A percentile compares a stretch with the other conserved stretches of the same genome.
These are phyloP conservation scores for Leccinum arenicola DNA, from an alignment of 768 basidiomycete species.

Conservation along the genomic window DNA sequence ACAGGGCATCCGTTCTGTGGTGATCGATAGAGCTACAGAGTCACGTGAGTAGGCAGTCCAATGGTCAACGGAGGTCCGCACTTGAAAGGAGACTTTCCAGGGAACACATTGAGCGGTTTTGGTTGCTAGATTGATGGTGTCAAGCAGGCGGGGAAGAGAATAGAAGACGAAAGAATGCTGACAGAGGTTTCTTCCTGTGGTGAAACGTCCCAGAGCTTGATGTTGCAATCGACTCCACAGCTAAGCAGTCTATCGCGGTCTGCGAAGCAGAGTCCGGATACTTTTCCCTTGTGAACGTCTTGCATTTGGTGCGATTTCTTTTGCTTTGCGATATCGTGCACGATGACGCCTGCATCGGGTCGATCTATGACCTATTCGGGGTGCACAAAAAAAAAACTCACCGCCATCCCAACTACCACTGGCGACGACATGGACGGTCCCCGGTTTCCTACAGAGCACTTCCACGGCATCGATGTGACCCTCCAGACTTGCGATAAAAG, in stretches of 20 bases:
- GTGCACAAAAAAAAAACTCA: constrained; percentile 37
- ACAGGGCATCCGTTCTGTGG: constrained; percentile 83
- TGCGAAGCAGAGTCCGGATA: constrained; percentile 78
- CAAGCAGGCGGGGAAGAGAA: not conserved
- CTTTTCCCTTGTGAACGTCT: constrained; percentile 80
- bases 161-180: constrained; percentile 9
- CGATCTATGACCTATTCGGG: not conserved
- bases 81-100: constrained; percentile 92
- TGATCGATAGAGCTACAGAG: constrained; percentile 83
- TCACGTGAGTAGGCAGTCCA: not conserved
- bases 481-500: constrained; percentile 85
- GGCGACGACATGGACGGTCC: constrained; percentile 73
- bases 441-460: constrained; percentile 68
- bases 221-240: constrained; percentile 78
- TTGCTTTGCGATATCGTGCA: constrained; percentile 74
- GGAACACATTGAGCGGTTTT: constrained; percentile 73
- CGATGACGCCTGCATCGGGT: constrained; percentile 61
- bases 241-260: constrained; percentile 61
- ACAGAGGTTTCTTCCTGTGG: constrained; percentile 40
- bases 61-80: constrained; percentile 33
- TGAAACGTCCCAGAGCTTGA: constrained; percentile 75
- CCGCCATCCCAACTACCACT: constrained; percentile 97
- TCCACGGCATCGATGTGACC: constrained; percentile 97
- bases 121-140: constrained; percentile 29
- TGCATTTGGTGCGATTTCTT: constrained; percentile 54